Evolutionary conservation across 495 filamentous ascomycete species (phyloP), one percentile per base, ranked within the genome.

Genomic region (Podospora sp.): DNA sequence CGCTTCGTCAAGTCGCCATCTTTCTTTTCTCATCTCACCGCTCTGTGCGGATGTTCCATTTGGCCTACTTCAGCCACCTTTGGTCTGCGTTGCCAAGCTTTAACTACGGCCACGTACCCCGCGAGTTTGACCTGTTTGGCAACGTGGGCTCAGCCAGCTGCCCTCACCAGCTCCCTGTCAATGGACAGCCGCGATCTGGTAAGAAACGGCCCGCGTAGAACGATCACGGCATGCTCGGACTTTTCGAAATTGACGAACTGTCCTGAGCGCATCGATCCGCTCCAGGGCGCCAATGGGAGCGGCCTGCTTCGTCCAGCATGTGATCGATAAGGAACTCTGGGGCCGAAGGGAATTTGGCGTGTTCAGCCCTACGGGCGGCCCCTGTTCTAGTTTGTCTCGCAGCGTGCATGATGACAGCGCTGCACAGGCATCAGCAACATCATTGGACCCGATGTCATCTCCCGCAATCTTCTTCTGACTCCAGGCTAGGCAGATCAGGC

Each of bases 401-500:
- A 46, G 40, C 14, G 5, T 46, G 40, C 40, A 46, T 46, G 40
- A 46, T 46, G 40, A 46, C 40, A 46, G 40, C 40, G 16, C 5
- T 14, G 40, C 40, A 14, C 40, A 46, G 40, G 40, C 40, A 46
- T 46, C 12, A 46, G 16, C 40, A 46, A 46, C 40, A 46, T 46
- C 40, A 46, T 46, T 46, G 40, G 40, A 46, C 40, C 40, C 16
- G 40, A 46, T 46, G 40, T 12, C 12, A 2, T 46, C 40, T 46
- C 16, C 40, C 40, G 40, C 40, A 46, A 55, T 55, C 52, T 26
- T 55, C 21, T 22, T 55, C 24, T 55, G 24, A 26, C 52, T 24
- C 52, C 52, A 55, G n/a, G 52, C 52, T 26, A 55, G 21, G 52
- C 52, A 55, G 7, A n/a, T n/a, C 24, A 55, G 8, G 52, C 52